Evolutionary conservation across 208 protist species (phyloP).

Genomic region (Trypanosoma mega): DNA sequence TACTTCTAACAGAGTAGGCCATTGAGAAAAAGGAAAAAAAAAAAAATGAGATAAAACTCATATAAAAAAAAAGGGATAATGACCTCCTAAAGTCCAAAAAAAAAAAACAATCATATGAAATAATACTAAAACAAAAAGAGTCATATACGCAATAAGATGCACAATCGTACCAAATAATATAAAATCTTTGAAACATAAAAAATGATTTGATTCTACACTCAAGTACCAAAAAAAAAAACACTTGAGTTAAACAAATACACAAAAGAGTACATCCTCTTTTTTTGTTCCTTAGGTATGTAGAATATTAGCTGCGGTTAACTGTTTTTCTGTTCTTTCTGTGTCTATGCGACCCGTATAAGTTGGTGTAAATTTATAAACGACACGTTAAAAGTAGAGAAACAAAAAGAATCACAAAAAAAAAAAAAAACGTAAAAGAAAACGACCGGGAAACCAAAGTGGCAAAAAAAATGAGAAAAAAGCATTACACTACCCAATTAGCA

Average conservation of each 20-base stretch:
- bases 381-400: too few species aligned
- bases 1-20: too few species aligned
- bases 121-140: background rate
- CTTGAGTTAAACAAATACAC: too few species aligned
- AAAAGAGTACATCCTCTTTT: background rate
- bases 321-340: background rate
- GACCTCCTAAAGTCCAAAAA: background rate
- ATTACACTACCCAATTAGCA: too few species aligned
- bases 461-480: too few species aligned
- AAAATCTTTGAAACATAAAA: too few species aligned
- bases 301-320: background rate
- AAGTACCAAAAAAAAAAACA: background rate
- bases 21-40: slow-evolving; percentile 10
- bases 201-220: slow-evolving; percentile 1
- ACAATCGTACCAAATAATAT: background rate
- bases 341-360: too few species aligned
- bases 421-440: too few species aligned
- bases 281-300: background rate
- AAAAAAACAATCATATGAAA: background rate
- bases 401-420: too few species aligned
- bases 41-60: background rate
- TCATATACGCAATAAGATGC: background rate
- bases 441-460: too few species aligned
- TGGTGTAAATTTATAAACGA: too few species aligned
- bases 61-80: slow-evolving; percentile 8